Evolutionary conservation across 495 filamentous ascomycete species (phyloP), one percentile per base, ranked within the genome.

Genomic region (Trichoderma asperelloides): DNA sequence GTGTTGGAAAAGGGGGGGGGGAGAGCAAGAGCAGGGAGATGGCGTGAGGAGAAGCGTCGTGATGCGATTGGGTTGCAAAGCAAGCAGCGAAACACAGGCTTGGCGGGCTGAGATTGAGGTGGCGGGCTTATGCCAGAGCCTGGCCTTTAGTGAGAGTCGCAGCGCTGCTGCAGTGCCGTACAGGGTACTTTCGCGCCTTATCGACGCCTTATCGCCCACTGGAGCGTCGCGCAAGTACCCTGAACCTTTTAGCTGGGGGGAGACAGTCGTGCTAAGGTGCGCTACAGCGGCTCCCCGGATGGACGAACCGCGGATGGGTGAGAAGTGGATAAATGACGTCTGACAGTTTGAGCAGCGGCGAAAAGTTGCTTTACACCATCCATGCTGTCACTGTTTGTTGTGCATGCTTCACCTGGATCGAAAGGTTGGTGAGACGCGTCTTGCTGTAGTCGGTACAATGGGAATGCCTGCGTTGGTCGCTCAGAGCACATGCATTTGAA

Each of bases 11-110:
- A 21, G 25, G 55, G 55, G 25, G 55, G 55, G 11, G 23, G 11
- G 27, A 30, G 5, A 37, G 33, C 33, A 37, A 37, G 33, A 37
- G 33, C 6, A 60, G 55, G 27, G 23, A 16, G 55, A 60, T 60
- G 55, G 55, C 55, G 55, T 28, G 55, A 60, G 55, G 55, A 60
- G 55, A 60, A 60, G 55, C 33, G 55, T 60, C 55, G 55, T 60
- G 27, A 30, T 33, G 55, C 23, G 55, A 60, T 60, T 60, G 55
- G 55, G 55, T 60, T 60, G 12, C n/a, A 25, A 60, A 21, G 55
- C 33, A 28, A 60, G 55, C 30, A 60, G 55, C 55, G 16, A 60
- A 60, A 60, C 25, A 30, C 11, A 60, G 55, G 25, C 23, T 21
- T 11, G 47, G n/a, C 47, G 47, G 55, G 55, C 55, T 30, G 25